Base-by-base conservation (phyloP, 2,329 filamentous ascomycete genomes). In the Fusarium nygamai region DNA sequence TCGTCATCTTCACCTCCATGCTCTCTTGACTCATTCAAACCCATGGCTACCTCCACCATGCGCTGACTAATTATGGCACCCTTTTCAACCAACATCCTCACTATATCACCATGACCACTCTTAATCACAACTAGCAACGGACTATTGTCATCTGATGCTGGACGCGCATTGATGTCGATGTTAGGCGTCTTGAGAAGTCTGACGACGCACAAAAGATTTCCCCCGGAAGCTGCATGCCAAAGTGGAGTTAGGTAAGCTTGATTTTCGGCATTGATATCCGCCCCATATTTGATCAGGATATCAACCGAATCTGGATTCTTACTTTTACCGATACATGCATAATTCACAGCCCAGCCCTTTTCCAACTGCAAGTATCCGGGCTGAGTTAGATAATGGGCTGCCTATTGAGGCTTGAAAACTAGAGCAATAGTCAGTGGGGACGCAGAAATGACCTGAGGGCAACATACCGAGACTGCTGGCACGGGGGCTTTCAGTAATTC, bases 91-190 rank as follows among this genome's bases (percentile, higher is more conserved):
- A 44, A 8, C 41, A 12, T 16, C 11, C n/a, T 17, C 3, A 24
- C 41, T 24, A 44, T 24, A 24, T 24, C n/a, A 1, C n/a, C 41
- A 17, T 12, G 7, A 8, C n/a, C 41, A 0, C 0, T 0, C 8
- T 8, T 0, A 44, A 44, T 43, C 39, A 22, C 33, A 16, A 5
- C 1, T 34, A 34, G 14, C 13, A 34, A 13, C 14, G 33, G 33
- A 34, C 6, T 6, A 16, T 16, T 5, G 16, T 8, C 14, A 34
- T 12, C 2, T n/a, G 39, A 43, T 14, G 4, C 8, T 16, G 8
- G 13, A 13, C 39, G 13, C 16, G 22, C 22, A 24, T 24, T 8
- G n/a, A 44, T 12, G 9, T 44, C 41, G 1, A 24, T 19, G 8
- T 12, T 17, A 0, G 9, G 6, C n/a, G 6, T 3, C n/a, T 24